Evolutionary conservation across 768 basidiomycete genomes (phyloP), one percentile per base, ranked within the genome.

Genomic region (Suillus decipiens): DNA sequence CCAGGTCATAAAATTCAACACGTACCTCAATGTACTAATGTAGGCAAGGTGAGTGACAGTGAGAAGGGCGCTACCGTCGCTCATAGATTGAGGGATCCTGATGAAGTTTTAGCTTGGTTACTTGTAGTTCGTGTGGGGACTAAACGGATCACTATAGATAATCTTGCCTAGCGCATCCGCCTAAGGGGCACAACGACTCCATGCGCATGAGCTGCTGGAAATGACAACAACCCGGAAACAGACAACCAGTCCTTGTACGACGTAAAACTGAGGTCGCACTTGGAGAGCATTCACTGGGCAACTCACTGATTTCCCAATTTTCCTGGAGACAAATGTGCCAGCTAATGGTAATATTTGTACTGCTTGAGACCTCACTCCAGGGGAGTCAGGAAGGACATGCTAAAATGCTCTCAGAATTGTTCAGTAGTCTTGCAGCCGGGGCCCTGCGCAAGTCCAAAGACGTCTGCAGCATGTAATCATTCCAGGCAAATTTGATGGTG

Each of bases 161-260:
- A 75, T 63, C 31, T 28, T 63, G 39, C 77, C 78, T 39, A 78
- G 64, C 9, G 55, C 43, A 28, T 71, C 55, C 24, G 66, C 54
- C 17, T 67, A 57, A 7, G 70, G 64, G 3, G 55, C 43, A 64
- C 72, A 74, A n/a, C 61, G 56, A 39, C 45, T 22, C 1, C 56
- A 59, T 2, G 65, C 55, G 67, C 77, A 78, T 10, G 69, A 61
- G 41, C 61, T 51, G 48, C 76, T 50, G 1, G 71, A 73, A 57
- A 80, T 77, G 51, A 73, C 75, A 47, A 78, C 60, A 3, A 71
- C 75, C 39, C n/a, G 12, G 75, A 75, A 61, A 69, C 65, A 10
- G 72, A 71, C 8, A 77, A 70, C 5, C 72, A 70, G 68, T 71
- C 71, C 70, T 76, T 36, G 34, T 5, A 42, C 33, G 19, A 24